phyloP scores from a whole-genome alignment of 2,329 filamentous ascomycete species.

The Penicillium aurantiogriseum region DNA sequence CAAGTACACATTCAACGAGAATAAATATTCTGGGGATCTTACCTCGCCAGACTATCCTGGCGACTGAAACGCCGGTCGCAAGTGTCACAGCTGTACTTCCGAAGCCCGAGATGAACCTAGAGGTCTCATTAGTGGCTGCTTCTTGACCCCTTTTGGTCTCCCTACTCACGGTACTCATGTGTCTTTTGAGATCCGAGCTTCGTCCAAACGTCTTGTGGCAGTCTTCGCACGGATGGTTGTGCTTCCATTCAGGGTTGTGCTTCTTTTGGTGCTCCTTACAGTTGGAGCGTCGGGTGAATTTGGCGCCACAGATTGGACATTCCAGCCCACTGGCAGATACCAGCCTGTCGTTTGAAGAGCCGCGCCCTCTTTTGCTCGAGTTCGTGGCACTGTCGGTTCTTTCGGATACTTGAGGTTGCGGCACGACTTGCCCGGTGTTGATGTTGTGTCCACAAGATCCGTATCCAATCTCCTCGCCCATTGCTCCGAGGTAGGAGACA shows the following conservation, averaged over 20 bases:
- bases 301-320: conserved; percentile 72
- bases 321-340: conserved; percentile 62
- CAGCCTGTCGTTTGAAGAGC: conserved; percentile 19
- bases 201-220: conserved; percentile 78
- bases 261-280: conserved; percentile 83
- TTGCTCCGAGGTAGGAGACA: background rate
- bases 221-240: conserved; percentile 66
- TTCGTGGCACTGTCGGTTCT: background rate
- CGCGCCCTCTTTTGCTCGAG: background rate
- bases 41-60: conserved; percentile 17
- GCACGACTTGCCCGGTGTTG: background rate
- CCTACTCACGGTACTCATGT: conserved; percentile 52
- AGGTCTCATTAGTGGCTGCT: background rate
- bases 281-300: conserved; percentile 82
- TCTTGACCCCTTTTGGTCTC: conserved; percentile 28
- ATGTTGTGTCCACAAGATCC: background rate
- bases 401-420: conserved; percentile 4
- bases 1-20: background rate
- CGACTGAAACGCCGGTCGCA: conserved; percentile 17
- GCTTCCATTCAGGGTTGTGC: conserved; percentile 71
- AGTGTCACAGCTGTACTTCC: conserved; percentile 15
- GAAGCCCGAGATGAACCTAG: conserved; percentile 6
- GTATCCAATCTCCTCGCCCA: background rate
- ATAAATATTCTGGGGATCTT: background rate
- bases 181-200: conserved; percentile 70